Evolutionary conservation across 1,139 yeast species (phyloP), one percentile per base, ranked within the genome.

Genomic region (Lodderomyces margitis): DNA sequence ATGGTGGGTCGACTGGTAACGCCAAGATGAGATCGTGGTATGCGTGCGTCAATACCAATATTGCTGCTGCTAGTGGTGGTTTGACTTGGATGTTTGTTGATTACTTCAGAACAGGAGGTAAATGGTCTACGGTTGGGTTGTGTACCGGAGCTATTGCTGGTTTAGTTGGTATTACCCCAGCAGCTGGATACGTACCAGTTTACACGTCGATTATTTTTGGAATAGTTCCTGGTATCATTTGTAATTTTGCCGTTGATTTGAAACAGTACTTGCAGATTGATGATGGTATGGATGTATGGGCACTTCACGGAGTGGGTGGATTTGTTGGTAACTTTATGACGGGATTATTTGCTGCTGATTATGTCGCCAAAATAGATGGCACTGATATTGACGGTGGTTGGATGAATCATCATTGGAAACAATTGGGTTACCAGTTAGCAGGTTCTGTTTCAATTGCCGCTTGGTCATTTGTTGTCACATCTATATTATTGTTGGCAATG

Each of bases 1-100:
- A 92, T 74, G 96, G 96, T 64, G 97, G 98, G 55, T 87, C 96
- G 38, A 87, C 96, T 42, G 96, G 96, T 63, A 85, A 87, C 61
- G 85, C 96, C 33, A 66, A 91, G 47, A 81, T 91, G 61, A 84
- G 97, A 68, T 89, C 96, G 43, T 87, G 88, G 86, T 88, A 89
- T 70, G 95, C 96, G 23, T 80, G 87, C 61, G 87, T 86, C 57
- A 88, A 87, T 75, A 88, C 98, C 58, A 88, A 91, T 66, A 60
- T 91, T 53, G 96, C 97, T 45, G 98, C 98, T 47, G 83, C 95
- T 12, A 66, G 79, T 56, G 98, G 96, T 66, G 96, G 95, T 43
- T 74, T 92, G 54, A 77, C 96, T 39, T 91, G 96, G 96, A 83
- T 88, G 89, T 74, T 87, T 59, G 80, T 89, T 45, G 98, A 92